These are phyloP conservation scores for Salix koriyanagi DNA, from an alignment of 345 rosid species.

Conservation along the genomic window DNA sequence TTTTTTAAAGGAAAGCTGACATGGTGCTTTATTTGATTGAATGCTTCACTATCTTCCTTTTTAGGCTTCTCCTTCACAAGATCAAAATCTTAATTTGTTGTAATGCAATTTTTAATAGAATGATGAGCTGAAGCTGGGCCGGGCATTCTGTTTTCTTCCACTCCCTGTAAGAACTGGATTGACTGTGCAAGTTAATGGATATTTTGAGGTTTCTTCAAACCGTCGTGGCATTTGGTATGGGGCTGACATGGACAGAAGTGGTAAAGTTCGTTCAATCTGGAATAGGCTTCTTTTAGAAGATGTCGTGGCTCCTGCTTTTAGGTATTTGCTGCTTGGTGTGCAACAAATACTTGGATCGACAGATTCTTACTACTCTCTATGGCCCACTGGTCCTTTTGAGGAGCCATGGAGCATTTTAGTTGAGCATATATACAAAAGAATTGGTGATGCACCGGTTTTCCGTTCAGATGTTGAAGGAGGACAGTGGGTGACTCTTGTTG, in stretches of 20 bases:
- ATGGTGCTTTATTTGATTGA: not conserved
- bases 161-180: conserved; percentile 90
- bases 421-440: conserved; percentile 64
- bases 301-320: conserved; percentile 71
- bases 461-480: conserved; percentile 70
- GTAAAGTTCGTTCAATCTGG: conserved; percentile 90
- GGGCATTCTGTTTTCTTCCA: conserved; percentile 94
- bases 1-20: not conserved
- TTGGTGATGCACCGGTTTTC: conserved; percentile 55
- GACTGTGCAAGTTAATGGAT: conserved; percentile 81
- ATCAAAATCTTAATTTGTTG: conserved; percentile 17
- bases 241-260: conserved; percentile 96
- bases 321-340: conserved; percentile 60
- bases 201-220: conserved; percentile 93
- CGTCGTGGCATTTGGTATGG: conserved; percentile 99
- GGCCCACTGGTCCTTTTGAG: conserved; percentile 85
- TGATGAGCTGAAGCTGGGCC: conserved; percentile 65
- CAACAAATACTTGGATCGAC: conserved; percentile 57
- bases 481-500: conserved; percentile 73
- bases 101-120: conserved; percentile 44
- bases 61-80: not conserved
- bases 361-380: conserved; percentile 61
- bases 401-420: conserved; percentile 93
- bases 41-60: conserved; percentile 1
- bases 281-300: conserved; percentile 92